Evolutionary conservation across 805 yeast species (phyloP), one percentile per base, ranked within the genome.

Genomic region (Ogataea glucozyma): DNA sequence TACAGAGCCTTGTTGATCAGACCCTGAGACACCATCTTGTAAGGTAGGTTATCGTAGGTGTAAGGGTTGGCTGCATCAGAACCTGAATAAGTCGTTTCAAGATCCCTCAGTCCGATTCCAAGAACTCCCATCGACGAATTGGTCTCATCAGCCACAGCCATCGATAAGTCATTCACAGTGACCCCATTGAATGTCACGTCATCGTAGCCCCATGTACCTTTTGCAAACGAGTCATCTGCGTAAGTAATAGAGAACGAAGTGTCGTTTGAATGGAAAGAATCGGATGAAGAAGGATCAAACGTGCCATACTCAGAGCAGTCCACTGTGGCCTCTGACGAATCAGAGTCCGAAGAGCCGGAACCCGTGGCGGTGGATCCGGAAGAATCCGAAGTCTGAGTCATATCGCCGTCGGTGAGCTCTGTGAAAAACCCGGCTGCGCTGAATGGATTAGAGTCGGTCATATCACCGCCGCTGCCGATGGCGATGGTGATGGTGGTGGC

Each of bases 91-190:
- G 91, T 84, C 3, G 78, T 70, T 62, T 89, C 96, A 41, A 85
- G 70, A 11, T 80, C 85, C 4, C 77, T 65, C 38, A 85, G 69
- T 9, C 93, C 91, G 48, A 86, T 78, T 20, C 90, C 89, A 31
- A 86, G 63, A 19, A 87, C 91, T 43, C 95, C 91, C 45, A 74
- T 65, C 7, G 78, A 61, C 3, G 90, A 79, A 47, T 79, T 78
- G 2, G 88, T 76, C 26, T 63, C 61, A 56, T 79, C 78, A 3
- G 86, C 95, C 18, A 88, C 79, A 1, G 95, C 97, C 61, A 89
- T 75, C 4, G 88, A 78, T 22, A 85, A 65, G 43, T 70, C 66
- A 0, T 67, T 47, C 10, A 86, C 66, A 3, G 70, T 62, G 11
- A 72, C 61, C 37, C 70, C 76, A 34, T 81, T 79, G 41, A 86